Percentiles rank a stretch among this genome's conserved stretches.
Evolutionary conservation across 1,284 basidiomycete genomes (phyloP).

Genomic region (Phylloboletellus chloephorus): DNA sequence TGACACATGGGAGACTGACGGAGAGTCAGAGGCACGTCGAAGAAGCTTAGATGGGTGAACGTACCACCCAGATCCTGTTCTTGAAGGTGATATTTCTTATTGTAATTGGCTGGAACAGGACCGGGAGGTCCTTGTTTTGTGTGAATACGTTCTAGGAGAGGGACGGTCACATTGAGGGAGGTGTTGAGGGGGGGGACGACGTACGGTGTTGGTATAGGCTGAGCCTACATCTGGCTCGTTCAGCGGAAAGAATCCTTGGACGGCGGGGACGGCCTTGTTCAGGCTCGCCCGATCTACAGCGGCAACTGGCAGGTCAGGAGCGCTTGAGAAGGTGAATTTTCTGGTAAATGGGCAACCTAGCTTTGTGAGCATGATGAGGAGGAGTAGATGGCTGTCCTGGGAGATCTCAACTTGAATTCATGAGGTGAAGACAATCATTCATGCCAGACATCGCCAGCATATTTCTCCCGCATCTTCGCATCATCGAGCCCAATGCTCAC

Average conservation of each 20-base stretch:
- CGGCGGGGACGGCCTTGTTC: constrained; percentile 46
- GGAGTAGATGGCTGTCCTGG: not conserved
- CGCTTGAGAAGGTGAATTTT: not conserved
- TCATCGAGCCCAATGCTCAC: constrained; percentile 44
- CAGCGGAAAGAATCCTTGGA: constrained; percentile 52
- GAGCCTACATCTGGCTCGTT: constrained; percentile 61
- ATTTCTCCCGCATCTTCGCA: constrained; percentile 41
- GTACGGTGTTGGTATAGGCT: constrained; percentile 34
- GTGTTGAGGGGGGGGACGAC: constrained; percentile 7
- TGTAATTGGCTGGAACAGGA: constrained; percentile 64
- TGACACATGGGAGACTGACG: constrained; percentile 74
- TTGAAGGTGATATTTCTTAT: constrained; percentile 64
- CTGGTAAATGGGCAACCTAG: not conserved
- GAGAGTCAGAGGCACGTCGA: constrained; percentile 1
- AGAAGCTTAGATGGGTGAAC: constrained; percentile 12
- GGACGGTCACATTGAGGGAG: not conserved
- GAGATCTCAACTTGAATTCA: not conserved
- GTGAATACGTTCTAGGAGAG: constrained; percentile 38
- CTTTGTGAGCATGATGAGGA: constrained; percentile 1
- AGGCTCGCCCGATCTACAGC: constrained; percentile 21
- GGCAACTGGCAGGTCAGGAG: not conserved
- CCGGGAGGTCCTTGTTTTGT: constrained; percentile 45
- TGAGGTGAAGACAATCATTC: no score
- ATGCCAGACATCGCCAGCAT: constrained; percentile 27
- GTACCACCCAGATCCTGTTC: constrained; percentile 62